A percentile compares a stretch with the other conserved stretches of the same genome.
phyloP scores from a whole-genome alignment of 129 eudicot genomes.

The Chrysanthemum seticuspe region DNA sequence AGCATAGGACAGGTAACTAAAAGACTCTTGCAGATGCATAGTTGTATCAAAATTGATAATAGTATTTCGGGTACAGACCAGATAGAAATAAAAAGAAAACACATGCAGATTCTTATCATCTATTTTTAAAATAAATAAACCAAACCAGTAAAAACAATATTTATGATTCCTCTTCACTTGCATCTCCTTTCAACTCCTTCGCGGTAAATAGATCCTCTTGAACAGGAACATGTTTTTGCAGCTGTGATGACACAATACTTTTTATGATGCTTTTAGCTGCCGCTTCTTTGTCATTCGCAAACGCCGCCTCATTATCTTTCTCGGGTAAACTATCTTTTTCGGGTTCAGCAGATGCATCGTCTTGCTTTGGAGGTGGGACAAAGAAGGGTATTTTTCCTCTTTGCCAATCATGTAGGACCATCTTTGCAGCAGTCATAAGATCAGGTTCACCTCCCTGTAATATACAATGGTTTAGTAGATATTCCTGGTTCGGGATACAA shows the following conservation, averaged over 20 bases:
- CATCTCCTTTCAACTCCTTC: slow-evolving; percentile 62
- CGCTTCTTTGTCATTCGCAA: slow-evolving; percentile 42
- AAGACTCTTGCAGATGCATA: background rate
- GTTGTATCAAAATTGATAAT: background rate
- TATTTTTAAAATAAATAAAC: background rate
- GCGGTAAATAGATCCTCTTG: slow-evolving; percentile 66
- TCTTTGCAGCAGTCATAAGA: slow-evolving; percentile 88
- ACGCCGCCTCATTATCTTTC: slow-evolving; percentile 31
- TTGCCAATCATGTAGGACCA: slow-evolving; percentile 98
- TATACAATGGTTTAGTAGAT: background rate
- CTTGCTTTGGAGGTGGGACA: slow-evolving; percentile 80
- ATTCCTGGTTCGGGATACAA: too few relatives aligned
- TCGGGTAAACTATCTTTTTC: slow-evolving; percentile 23
- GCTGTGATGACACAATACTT: slow-evolving; percentile 60
- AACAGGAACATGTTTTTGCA: slow-evolving; percentile 68
- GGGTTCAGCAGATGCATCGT: slow-evolving; percentile 38
- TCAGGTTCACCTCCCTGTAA: slow-evolving; percentile 97
- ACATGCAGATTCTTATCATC: background rate
- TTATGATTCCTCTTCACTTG: slow-evolving; percentile 23
- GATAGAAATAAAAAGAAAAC: background rate
- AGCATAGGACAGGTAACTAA: too few relatives aligned
- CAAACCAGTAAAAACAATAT: slow-evolving; percentile 1
- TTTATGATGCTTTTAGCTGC: slow-evolving; percentile 72
- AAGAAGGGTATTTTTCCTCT: slow-evolving; percentile 97
- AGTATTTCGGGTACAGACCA: slow-evolving; percentile 1